These are phyloP conservation scores for Stemphylium lycopersici DNA, from an alignment of 2,329 filamentous ascomycete genomes.

Conservation along the genomic window DNA sequence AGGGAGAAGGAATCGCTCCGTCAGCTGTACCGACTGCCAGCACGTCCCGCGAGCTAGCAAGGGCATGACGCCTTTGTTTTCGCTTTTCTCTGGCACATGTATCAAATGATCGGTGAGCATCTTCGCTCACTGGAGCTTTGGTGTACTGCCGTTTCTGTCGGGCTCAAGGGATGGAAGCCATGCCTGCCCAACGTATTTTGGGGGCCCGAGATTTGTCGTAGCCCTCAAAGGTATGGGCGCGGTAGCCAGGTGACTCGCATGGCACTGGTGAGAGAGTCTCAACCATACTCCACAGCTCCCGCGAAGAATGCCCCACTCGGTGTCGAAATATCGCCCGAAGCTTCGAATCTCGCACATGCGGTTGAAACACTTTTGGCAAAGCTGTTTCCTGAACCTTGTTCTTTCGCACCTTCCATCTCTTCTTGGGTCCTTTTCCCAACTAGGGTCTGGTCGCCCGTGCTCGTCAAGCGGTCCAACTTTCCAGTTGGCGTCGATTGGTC, in stretches of 20 bases:
- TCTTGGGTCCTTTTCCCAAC: conserved; percentile 32
- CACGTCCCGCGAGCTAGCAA: too few species aligned
- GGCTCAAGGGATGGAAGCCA: too few species aligned
- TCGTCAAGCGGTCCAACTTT: conserved; percentile 26
- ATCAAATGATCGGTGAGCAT: too few species aligned
- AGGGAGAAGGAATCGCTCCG: too few species aligned
- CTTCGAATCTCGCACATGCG: conserved; percentile 33
- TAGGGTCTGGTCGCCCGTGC: conserved; percentile 21
- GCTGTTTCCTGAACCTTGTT: conserved; percentile 20
- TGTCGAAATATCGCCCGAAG: conserved; percentile 31
- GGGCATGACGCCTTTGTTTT: too few species aligned
- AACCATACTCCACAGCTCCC: conserved; percentile 12
- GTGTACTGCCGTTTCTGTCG: too few species aligned
- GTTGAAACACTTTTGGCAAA: conserved; percentile 33
- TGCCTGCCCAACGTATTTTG: too few species aligned
- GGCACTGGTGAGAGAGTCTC: not conserved
- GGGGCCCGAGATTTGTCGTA: too few species aligned
- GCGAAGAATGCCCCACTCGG: conserved; percentile 27
- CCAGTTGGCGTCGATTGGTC: conserved; percentile 26
- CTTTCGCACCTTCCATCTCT: conserved; percentile 29
- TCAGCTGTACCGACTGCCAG: too few species aligned
- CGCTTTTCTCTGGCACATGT: too few species aligned
- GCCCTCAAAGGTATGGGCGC: too few species aligned
- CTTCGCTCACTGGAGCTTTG: too few species aligned
- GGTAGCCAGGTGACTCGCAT: not conserved